These are phyloP conservation scores for Comarum palustre DNA, from an alignment of 306 rosid genomes.

Conservation along the genomic window DNA sequence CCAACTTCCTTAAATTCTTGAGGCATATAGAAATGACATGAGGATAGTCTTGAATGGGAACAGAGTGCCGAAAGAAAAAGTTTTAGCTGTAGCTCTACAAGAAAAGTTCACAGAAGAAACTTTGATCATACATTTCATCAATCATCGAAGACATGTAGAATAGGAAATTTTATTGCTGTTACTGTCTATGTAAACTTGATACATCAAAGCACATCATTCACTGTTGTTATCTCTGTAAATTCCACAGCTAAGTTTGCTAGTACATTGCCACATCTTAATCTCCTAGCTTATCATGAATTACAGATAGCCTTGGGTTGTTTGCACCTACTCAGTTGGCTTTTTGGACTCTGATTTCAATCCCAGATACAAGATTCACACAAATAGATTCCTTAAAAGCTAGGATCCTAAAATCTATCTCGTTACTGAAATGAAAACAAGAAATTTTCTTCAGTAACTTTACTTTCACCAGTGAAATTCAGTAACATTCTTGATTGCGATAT, in stretches of 20 bases:
- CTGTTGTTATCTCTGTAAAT: slow-evolving; percentile 15
- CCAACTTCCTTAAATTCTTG: slow-evolving; percentile 16
- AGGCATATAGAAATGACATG: slow-evolving; percentile 22
- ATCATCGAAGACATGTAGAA: slow-evolving; percentile 21
- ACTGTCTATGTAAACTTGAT: slow-evolving; percentile 21
- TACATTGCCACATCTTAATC: slow-evolving; percentile 2
- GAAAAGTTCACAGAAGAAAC: slow-evolving; percentile 18
- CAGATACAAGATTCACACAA: background rate
- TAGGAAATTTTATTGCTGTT: slow-evolving; percentile 8
- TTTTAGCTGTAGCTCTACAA: slow-evolving; percentile 21
- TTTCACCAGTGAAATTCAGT: slow-evolving; percentile 4
- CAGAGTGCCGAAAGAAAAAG: slow-evolving; percentile 17
- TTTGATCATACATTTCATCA: slow-evolving; percentile 5
- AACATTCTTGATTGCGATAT: background rate
- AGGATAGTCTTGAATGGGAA: slow-evolving; percentile 13
- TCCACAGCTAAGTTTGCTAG: background rate
- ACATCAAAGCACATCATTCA: slow-evolving; percentile 14
- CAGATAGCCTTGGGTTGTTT: background rate
- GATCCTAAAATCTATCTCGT: background rate
- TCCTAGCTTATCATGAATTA: slow-evolving; percentile 6
- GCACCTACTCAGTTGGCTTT: background rate
- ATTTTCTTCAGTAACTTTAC: background rate
- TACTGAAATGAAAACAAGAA: background rate
- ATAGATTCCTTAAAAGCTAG: background rate
- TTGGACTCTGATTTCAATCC: background rate